phyloP scores from a whole-genome alignment of 1,139 yeast genomes.

The Yamadazyma dendronema region DNA sequence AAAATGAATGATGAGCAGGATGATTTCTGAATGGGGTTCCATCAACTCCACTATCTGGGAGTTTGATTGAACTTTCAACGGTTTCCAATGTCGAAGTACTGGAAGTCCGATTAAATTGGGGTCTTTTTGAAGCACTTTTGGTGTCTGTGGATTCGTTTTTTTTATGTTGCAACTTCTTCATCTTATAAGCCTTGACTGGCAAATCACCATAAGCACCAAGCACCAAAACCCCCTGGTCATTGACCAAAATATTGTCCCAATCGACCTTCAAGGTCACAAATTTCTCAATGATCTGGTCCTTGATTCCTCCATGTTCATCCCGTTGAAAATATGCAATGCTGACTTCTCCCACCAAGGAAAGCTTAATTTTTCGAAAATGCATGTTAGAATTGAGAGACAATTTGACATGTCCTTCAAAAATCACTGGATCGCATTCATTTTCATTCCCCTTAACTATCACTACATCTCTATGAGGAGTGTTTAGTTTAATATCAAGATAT shows the following conservation, averaged over 20 bases:
- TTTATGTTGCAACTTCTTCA: constrained; percentile 9
- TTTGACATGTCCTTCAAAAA: constrained; percentile 56
- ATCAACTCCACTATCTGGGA: constrained; percentile 42
- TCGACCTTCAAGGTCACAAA: constrained; percentile 48
- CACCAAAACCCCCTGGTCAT: constrained; percentile 42
- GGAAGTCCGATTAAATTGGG: constrained; percentile 19
- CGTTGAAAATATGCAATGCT: constrained; percentile 53
- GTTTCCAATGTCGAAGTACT: constrained; percentile 17
- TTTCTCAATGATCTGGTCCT: constrained; percentile 51
- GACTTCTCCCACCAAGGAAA: constrained; percentile 53
- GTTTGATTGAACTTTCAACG: constrained; percentile 13
- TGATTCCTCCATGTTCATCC: constrained; percentile 29
- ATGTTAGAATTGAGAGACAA: constrained; percentile 53
- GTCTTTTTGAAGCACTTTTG: constrained; percentile 10
- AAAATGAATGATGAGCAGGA: constrained; percentile 34
- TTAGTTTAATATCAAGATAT: constrained; percentile 38
- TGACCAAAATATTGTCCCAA: constrained; percentile 59
- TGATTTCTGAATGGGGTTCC: constrained; percentile 42
- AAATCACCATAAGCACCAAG: constrained; percentile 45
- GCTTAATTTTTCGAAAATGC: constrained; percentile 44
- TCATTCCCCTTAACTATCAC: constrained; percentile 57
- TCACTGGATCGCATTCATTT: constrained; percentile 52
- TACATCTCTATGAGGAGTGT: constrained; percentile 53
- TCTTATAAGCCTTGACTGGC: constrained; percentile 19
- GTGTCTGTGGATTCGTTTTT: neutral